Conservation (phyloP, 495 filamentous ascomycete species). For the Friedmanniomyces simplex region DNA sequence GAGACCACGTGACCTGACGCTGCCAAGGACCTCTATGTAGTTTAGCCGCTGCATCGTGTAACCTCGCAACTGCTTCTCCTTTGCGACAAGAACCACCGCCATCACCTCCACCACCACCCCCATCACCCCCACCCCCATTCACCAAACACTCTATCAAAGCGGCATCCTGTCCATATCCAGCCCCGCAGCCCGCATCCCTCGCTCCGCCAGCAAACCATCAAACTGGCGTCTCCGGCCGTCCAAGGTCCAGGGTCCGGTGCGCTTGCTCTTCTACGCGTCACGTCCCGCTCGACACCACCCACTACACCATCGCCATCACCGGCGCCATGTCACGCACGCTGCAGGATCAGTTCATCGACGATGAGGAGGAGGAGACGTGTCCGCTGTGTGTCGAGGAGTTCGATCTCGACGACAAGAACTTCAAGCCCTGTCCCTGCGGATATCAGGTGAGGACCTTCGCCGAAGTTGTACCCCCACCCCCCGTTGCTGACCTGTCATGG, state of each 20-base stretch:
- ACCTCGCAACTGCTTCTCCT: not conserved
- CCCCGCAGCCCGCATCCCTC: too few species aligned
- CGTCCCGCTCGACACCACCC: not conserved
- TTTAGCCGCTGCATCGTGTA: too few species aligned
- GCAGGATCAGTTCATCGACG: conserved; percentile 94
- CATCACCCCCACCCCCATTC: not conserved
- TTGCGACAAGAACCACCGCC: not conserved
- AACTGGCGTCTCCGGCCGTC: conserved; percentile 8
- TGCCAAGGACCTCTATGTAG: too few species aligned
- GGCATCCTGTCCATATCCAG: too few species aligned
- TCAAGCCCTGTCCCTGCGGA: conserved; percentile 93
- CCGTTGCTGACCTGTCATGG: not conserved
- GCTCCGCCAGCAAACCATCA: not conserved
- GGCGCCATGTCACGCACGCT: conserved; percentile 53
- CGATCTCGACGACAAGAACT: conserved; percentile 92
- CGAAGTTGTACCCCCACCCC: not conserved
- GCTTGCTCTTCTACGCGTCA: conserved; percentile 8
- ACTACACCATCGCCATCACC: conserved; percentile 9
- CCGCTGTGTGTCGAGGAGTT: conserved; percentile 99
- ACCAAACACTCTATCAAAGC: not conserved
- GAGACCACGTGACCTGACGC: too few species aligned
- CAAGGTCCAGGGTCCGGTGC: not conserved
- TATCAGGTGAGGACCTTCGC: conserved; percentile 63
- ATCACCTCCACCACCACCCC: too few species aligned
- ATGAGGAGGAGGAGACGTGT: conserved; percentile 69